Percentiles rank a stretch among this genome's conserved stretches.
Evolutionary conservation across 495 filamentous ascomycete species (phyloP).

Genomic region (Margaritispora aquatica): DNA sequence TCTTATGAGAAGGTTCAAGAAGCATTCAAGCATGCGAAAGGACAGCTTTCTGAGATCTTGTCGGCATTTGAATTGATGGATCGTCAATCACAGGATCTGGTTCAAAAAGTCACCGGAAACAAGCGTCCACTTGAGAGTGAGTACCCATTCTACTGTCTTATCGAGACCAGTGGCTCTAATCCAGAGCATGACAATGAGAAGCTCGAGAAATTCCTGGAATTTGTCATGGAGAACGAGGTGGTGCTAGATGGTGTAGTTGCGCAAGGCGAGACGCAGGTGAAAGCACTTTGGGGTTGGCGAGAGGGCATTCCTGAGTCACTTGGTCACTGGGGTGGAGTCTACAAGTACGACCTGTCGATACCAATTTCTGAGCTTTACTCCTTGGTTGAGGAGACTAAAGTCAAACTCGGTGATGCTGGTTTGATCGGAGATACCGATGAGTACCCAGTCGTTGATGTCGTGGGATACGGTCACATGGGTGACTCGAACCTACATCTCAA

Average conservation of each 20-base stretch:
- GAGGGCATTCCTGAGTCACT: slow-evolving; percentile 86
- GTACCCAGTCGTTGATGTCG: slow-evolving; percentile 75
- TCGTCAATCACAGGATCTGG: slow-evolving; percentile 65
- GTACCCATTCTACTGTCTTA: slow-evolving; percentile 90
- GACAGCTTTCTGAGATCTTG: slow-evolving; percentile 85
- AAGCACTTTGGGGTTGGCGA: slow-evolving; percentile 82
- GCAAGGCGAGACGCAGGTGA: slow-evolving; percentile 84
- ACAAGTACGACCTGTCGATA: slow-evolving; percentile 98
- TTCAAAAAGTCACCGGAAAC: slow-evolving; percentile 66
- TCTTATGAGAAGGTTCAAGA: slow-evolving; percentile 79
- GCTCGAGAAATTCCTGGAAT: slow-evolving; percentile 77
- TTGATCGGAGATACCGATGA: slow-evolving; percentile 73
- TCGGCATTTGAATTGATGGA: slow-evolving; percentile 99
- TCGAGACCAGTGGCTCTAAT: slow-evolving; percentile 94
- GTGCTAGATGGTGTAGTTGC: slow-evolving; percentile 85
- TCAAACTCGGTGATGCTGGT: slow-evolving; percentile 62
- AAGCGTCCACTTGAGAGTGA: slow-evolving; percentile 73
- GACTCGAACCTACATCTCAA: slow-evolving; percentile 95
- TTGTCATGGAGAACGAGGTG: slow-evolving; percentile 78
- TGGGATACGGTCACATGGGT: slow-evolving; percentile 98
- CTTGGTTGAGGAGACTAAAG: slow-evolving; percentile 77
- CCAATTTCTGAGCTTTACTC: slow-evolving; percentile 81
- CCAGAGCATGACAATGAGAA: slow-evolving; percentile 88
- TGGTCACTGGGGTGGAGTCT: slow-evolving; percentile 89
- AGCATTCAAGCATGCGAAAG: slow-evolving; percentile 82